A percentile compares a stretch with the other conserved stretches of the same genome.
Evolutionary conservation across 768 basidiomycete species (phyloP).

Genomic region (Leucogyrophana mollusca): DNA sequence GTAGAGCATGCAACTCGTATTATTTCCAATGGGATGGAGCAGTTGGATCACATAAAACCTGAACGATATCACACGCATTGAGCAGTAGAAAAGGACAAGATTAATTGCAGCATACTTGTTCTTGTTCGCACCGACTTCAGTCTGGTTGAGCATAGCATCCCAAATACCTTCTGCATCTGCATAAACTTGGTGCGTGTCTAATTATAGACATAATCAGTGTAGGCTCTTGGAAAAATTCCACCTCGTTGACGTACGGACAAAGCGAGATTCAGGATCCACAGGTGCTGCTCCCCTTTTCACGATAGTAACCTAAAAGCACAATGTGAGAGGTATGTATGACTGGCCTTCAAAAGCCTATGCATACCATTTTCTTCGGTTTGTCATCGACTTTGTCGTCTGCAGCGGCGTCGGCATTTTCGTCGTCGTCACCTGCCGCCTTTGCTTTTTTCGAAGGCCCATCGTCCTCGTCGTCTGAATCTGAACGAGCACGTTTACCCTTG

Average conservation of each 20-base stretch:
- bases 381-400: constrained; percentile 21
- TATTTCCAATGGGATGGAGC: constrained; percentile 46
- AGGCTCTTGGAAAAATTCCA: background rate
- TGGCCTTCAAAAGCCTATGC: background rate
- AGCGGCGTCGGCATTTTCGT: constrained; percentile 21
- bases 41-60: constrained; percentile 63
- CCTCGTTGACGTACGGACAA: constrained; percentile 40
- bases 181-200: constrained; percentile 55
- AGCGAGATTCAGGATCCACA: constrained; percentile 46
- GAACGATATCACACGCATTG: background rate
- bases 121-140: constrained; percentile 43
- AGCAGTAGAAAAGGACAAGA: background rate
- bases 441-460: constrained; percentile 13
- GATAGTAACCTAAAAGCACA: constrained; percentile 43
- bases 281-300: constrained; percentile 56
- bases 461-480: constrained; percentile 11
- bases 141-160: constrained; percentile 67
- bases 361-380: constrained; percentile 42
- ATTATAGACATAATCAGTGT: background rate
- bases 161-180: constrained; percentile 40
- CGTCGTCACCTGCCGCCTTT: constrained; percentile 16
- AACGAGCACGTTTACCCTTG: constrained; percentile 21
- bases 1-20: constrained; percentile 36
- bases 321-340: constrained; percentile 16
- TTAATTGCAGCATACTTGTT: constrained; percentile 42